Conservation (phyloP, 2,329 filamentous ascomycete species). For the Pseudogymnoascus sp. region DNA sequence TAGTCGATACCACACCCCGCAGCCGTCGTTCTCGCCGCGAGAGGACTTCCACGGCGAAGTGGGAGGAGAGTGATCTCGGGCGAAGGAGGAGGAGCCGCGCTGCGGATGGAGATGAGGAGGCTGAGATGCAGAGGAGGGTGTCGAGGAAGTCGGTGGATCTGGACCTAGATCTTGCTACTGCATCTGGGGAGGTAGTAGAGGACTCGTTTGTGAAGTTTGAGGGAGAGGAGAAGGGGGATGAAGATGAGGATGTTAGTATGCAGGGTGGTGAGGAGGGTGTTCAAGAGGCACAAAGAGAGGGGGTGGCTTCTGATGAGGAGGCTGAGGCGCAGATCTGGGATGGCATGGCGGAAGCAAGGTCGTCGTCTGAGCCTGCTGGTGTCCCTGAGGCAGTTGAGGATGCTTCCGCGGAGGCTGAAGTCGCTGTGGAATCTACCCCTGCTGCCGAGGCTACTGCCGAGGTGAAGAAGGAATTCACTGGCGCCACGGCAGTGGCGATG, state of each 20-base stretch:
- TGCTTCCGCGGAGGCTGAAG: neutral
- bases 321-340: neutral
- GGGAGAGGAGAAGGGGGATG: neutral
- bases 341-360: neutral
- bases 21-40: neutral
- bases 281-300: neutral
- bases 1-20: neutral
- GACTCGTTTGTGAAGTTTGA: neutral
- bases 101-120: neutral
- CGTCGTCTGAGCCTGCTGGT: neutral
- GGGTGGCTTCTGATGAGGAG: neutral
- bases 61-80: neutral
- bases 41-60: neutral
- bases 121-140: neutral
- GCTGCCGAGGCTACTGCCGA: neutral
- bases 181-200: neutral
- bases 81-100: neutral
- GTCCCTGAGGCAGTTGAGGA: neutral
- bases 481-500: conserved; percentile 43
- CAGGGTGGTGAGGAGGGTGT: neutral
- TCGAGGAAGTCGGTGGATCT: neutral
- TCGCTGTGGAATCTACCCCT: neutral
- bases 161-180: neutral
- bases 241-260: neutral
- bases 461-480: neutral